Evolutionary conservation across 345 rosid species (phyloP).

Genomic region (Ailanthus altissimus): DNA sequence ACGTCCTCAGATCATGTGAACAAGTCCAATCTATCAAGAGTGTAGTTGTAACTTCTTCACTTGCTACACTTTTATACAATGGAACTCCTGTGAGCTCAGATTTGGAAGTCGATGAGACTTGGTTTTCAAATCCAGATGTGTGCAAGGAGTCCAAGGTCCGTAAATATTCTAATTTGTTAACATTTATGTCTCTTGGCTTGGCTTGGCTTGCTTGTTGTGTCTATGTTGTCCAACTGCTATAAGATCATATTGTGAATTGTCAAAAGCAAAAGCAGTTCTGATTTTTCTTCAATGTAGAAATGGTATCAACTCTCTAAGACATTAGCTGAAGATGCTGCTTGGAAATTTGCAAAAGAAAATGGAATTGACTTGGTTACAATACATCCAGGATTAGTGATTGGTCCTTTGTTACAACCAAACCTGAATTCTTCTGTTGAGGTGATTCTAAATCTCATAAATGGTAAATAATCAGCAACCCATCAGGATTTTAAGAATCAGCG

Average conservation of each 20-base stretch:
- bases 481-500: too few species aligned
- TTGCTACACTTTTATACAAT: slow-evolving; percentile 31
- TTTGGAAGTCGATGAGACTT: slow-evolving; percentile 47
- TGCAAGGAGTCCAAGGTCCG: slow-evolving; percentile 32
- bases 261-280: slow-evolving; percentile 10
- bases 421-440: slow-evolving; percentile 31
- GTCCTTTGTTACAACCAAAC: slow-evolving; percentile 45
- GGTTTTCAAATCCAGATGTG: slow-evolving; percentile 43
- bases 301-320: slow-evolving; percentile 47
- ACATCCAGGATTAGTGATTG: slow-evolving; percentile 42
- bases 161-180: slow-evolving; percentile 7
- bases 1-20: slow-evolving; percentile 47
- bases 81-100: slow-evolving; percentile 33
- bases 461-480: slow-evolving; percentile 19
- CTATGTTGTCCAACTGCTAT: too few species aligned
- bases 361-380: slow-evolving; percentile 44
- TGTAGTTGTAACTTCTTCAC: slow-evolving; percentile 55
- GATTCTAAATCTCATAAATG: slow-evolving; percentile 30
- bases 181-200: background rate
- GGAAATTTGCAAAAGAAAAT: slow-evolving; percentile 44
- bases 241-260: too few species aligned
- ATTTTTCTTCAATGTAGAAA: slow-evolving; percentile 20
- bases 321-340: slow-evolving; percentile 48
- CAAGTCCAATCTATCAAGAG: slow-evolving; percentile 46
- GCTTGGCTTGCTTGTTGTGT: too few species aligned